Base-by-base conservation (phyloP, 371 early-diverging fungal genomes). In the Dichotomocladium elegans region DNA sequence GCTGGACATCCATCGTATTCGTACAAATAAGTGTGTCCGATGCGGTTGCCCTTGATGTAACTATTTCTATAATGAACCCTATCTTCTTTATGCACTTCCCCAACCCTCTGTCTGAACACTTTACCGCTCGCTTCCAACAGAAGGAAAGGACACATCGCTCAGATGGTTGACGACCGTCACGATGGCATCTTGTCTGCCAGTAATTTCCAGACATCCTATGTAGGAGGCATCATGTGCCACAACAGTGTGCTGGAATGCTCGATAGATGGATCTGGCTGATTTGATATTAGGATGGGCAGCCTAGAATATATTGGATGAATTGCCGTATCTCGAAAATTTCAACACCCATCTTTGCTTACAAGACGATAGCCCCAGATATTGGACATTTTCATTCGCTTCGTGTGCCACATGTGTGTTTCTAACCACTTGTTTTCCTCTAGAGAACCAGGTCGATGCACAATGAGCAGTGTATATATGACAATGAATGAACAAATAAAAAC, bases 371-470 rank as follows among this genome's bases (percentile, higher is more conserved):
- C 95, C 95, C 95, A 95, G n/a, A 82, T 60, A 47, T 91, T 82
- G 21, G 47, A 63, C 97, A 98, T 96, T 45, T 93, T 87, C 89
- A 95, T 91, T 45, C 98, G 80, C 63, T 98, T 98, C 7, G 95
- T 88, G 57, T 97, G 96, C 97, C 98, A 98, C 28, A 97, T 80
- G 70, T 98, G 98, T n/a, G 98, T 97, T 65, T 95, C 95, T 25
- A 98, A 64, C 98, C 97, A 98, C 25, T 82, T 74, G n/a, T 86
- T 86, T 2, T 77, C 45, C 25, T 28, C 58, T 63, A 49, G 3
- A 9, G 6, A 22, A 17, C 22, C 5, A 41, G 3, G 6, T 14
- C 24, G 19, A 47, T 22, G 29, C 29, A 27, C 0, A 10, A 27
- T 25, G n/a, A 21, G 30, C 4, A 3, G 2, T 17, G 48, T 31